Percentiles rank a stretch among this genome's conserved stretches.
Evolutionary conservation across 2,329 filamentous ascomycete species (phyloP).

Genomic region (Lecanicillium sp.): DNA sequence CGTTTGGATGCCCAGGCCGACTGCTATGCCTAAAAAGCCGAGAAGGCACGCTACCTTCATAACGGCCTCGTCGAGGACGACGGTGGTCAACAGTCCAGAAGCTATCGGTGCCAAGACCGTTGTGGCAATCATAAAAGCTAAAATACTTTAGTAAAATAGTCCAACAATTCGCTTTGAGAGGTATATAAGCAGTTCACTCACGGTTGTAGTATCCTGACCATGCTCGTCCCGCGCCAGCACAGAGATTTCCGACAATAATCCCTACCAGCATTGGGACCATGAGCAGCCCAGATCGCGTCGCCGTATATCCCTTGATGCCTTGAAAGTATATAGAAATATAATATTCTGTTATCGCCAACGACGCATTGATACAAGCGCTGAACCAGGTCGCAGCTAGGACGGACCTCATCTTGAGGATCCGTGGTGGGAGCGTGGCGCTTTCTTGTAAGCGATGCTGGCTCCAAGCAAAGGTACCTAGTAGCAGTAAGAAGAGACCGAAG

Average conservation of each 20-base stretch:
- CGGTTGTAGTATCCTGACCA: too few species aligned
- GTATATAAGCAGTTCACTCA: too few species aligned
- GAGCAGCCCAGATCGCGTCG: too few species aligned
- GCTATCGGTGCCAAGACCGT: not conserved
- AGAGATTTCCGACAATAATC: too few species aligned
- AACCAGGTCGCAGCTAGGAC: not conserved
- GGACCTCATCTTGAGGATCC: conserved; percentile 12
- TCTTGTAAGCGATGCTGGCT: conserved; percentile 18
- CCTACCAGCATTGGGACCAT: too few species aligned
- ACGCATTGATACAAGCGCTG: not conserved
- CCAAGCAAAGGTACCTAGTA: too few species aligned
- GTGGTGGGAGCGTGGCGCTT: conserved; percentile 16
- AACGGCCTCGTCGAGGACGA: not conserved
- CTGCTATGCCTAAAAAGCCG: not conserved
- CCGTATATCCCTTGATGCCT: not conserved
- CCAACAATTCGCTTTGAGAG: too few species aligned
- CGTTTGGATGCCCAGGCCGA: not conserved
- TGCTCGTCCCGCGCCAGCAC: too few species aligned
- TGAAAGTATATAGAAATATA: conserved; percentile 1
- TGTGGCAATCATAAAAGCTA: too few species aligned
- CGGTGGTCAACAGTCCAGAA: not conserved
- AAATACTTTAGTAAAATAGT: too few species aligned
- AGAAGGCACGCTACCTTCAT: not conserved
- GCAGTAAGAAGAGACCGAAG: conserved; percentile 14
- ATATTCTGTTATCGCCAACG: not conserved